These are phyloP conservation scores for Thermothelomyces thermophilus DNA, from an alignment of 2,329 filamentous ascomycete genomes.

Conservation along the genomic window DNA sequence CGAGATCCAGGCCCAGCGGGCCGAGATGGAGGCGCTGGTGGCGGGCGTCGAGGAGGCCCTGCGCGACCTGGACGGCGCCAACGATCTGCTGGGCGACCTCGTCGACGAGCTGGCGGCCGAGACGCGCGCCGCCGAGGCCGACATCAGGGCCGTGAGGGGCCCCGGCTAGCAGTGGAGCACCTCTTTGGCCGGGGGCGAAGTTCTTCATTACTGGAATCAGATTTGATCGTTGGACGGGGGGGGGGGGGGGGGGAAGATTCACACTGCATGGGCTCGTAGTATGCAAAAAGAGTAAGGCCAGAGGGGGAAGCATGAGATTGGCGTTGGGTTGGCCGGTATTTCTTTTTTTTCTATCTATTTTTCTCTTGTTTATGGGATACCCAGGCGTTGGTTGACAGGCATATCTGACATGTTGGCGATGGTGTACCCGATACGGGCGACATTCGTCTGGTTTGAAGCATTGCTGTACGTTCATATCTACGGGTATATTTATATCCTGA, in stretches of 20 bases:
- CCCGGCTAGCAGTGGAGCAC: background rate
- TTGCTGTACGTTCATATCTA: too few species aligned
- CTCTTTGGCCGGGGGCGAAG: too few species aligned
- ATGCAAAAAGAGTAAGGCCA: background rate
- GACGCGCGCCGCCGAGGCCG: conserved; percentile 39
- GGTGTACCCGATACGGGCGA: too few species aligned
- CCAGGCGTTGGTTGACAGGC: background rate
- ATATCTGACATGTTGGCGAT: too few species aligned
- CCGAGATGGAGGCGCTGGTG: conserved; percentile 48
- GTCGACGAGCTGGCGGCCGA: conserved; percentile 45
- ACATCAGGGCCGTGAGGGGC: conserved; percentile 29
- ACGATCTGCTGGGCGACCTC: conserved; percentile 39
- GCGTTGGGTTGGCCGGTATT: background rate
- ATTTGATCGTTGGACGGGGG: too few species aligned
- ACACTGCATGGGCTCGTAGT: background rate
- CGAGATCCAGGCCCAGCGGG: conserved; percentile 46
- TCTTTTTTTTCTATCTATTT: too few species aligned
- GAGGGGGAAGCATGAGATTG: background rate
- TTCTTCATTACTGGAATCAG: too few species aligned
- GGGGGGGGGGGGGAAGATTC: too few species aligned
- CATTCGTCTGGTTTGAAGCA: too few species aligned
- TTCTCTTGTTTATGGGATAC: background rate
- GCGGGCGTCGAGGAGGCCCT: conserved; percentile 44
- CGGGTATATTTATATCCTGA: background rate
- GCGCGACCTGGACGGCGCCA: conserved; percentile 49